Evolutionary conservation across 768 basidiomycete species (phyloP).

Genomic region (Leccinum broughii): DNA sequence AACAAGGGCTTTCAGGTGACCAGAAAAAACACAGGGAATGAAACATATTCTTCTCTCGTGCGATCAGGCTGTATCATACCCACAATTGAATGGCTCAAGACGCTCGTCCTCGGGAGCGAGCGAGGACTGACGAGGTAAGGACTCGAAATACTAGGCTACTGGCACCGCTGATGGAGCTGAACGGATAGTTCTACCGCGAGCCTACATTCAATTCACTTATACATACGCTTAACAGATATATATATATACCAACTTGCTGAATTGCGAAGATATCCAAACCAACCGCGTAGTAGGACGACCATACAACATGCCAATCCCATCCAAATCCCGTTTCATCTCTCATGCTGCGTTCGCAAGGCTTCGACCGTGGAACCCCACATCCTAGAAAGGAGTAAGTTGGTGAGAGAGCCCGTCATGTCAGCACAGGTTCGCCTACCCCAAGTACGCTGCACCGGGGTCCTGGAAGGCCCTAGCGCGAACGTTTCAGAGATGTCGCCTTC

Average conservation of each 20-base stretch:
- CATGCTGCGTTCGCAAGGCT: conserved; percentile 6
- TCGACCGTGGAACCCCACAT: conserved; percentile 15
- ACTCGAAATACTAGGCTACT: neutral
- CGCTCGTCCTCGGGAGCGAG: neutral
- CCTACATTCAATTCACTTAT: neutral
- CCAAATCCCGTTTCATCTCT: neutral
- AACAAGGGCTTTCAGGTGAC: neutral
- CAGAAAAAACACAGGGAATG: neutral
- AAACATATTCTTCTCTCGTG: neutral
- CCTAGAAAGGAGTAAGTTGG: conserved; percentile 4
- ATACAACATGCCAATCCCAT: neutral
- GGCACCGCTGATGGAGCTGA: neutral
- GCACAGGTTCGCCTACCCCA: conserved; percentile 21
- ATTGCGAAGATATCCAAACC: neutral
- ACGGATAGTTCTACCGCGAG: neutral
- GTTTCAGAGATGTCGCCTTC: neutral
- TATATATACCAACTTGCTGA: neutral
- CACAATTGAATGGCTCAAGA: neutral
- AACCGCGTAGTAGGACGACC: neutral
- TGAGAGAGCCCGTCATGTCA: neutral
- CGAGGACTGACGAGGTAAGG: neutral
- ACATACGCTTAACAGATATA: neutral
- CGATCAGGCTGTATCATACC: neutral
- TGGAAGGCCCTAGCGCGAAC: conserved; percentile 21
- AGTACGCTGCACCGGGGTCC: conserved; percentile 27